phyloP scores from a whole-genome alignment of 169 alveolate genomes.

The Cryptosporidium felis region DNA sequence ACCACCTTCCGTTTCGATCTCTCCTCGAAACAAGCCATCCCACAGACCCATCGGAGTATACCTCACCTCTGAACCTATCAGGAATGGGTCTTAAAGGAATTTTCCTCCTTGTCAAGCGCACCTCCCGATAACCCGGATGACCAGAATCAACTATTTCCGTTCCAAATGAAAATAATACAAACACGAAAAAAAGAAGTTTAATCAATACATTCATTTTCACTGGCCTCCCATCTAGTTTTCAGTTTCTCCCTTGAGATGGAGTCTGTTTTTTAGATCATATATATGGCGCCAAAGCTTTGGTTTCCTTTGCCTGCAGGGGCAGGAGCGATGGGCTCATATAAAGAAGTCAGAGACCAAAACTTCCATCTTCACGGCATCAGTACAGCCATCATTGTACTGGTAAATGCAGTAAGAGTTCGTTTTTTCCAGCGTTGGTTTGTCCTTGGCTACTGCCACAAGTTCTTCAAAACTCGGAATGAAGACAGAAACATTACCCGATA shows the following conservation, averaged over 20 bases:
- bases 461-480: not conserved
- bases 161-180: not conserved
- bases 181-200: not conserved
- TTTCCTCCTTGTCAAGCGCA: not conserved
- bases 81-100: slow-evolving; percentile 4
- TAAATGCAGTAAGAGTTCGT: not conserved
- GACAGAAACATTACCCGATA: not conserved
- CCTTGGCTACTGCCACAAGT: not conserved
- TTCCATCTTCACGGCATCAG: slow-evolving; percentile 38
- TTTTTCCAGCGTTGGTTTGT: not conserved
- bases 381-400: slow-evolving; percentile 37
- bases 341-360: slow-evolving; percentile 23
- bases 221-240: not conserved
- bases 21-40: not conserved
- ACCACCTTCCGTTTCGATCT: slow-evolving; percentile 2
- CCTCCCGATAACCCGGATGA: not conserved
- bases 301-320: slow-evolving; percentile 35
- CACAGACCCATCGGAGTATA: slow-evolving; percentile 24
- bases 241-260: not conserved
- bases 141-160: not conserved
- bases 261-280: not conserved
- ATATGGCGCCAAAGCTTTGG: not conserved
- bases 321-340: not conserved
- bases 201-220: not conserved
- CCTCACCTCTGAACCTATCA: slow-evolving; percentile 30